These are phyloP conservation scores for Bipolaris cookei DNA, from an alignment of 2,329 filamentous ascomycete species.

Conservation along the genomic window DNA sequence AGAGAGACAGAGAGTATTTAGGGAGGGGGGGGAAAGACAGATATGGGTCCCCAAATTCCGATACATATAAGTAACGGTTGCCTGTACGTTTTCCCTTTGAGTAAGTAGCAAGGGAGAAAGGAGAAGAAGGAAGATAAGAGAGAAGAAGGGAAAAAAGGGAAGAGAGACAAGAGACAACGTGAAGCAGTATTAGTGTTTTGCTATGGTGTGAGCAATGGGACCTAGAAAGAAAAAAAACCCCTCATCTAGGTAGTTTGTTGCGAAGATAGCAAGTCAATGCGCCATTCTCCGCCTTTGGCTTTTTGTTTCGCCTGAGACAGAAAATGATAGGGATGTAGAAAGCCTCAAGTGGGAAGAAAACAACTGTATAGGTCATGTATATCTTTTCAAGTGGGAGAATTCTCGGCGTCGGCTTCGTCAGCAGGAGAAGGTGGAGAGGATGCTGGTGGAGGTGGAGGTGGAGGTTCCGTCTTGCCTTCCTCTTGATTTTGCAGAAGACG, in stretches of 20 bases:
- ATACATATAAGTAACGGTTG: too few species aligned
- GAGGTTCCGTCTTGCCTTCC: conserved; percentile 16
- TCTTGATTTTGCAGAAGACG: conserved; percentile 24
- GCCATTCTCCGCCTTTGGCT: background rate
- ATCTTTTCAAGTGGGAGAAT: conserved; percentile 8
- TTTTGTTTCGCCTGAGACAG: background rate
- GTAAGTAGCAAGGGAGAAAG: background rate
- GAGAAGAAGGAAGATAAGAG: background rate
- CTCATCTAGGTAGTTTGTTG: background rate
- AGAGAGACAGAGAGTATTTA: too few species aligned
- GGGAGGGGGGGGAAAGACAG: too few species aligned
- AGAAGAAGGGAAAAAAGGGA: background rate
- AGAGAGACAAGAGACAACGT: background rate
- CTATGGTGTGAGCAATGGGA: background rate
- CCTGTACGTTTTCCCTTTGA: too few species aligned
- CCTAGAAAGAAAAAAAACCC: too few species aligned
- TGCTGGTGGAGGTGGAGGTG: background rate
- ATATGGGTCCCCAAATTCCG: too few species aligned
- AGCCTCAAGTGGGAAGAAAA: background rate
- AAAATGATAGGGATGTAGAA: background rate
- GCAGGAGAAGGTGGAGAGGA: background rate
- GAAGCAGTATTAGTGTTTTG: background rate
- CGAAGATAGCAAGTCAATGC: too few species aligned
- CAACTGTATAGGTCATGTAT: background rate
- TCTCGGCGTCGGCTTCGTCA: conserved; percentile 1